Evolutionary conservation across 768 basidiomycete genomes (phyloP).

Genomic region (Chlorophyllum brunneum): DNA sequence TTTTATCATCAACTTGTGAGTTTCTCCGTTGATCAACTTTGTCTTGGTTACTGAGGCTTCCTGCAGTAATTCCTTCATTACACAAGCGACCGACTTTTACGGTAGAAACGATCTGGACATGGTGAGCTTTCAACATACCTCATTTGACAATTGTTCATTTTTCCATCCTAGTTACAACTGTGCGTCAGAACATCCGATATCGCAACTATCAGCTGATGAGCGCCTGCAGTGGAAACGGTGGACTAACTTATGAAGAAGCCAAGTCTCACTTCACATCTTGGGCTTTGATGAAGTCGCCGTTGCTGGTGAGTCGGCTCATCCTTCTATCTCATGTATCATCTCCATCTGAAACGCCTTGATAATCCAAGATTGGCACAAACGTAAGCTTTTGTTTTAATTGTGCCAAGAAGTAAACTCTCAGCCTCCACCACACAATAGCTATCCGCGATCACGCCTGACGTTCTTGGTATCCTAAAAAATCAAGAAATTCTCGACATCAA

Average conservation of each 20-base stretch:
- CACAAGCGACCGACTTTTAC: constrained; percentile 62
- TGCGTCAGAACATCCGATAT: constrained; percentile 22
- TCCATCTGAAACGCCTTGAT: background rate
- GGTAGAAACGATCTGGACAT: constrained; percentile 71
- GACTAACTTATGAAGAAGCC: constrained; percentile 57
- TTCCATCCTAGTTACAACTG: constrained; percentile 47
- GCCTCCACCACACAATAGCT: background rate
- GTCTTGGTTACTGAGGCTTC: constrained; percentile 6
- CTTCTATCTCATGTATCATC: background rate
- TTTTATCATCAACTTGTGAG: constrained; percentile 51
- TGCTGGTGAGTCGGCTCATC: constrained; percentile 40
- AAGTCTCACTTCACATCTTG: constrained; percentile 72
- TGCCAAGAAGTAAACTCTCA: background rate
- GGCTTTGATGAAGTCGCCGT: constrained; percentile 67
- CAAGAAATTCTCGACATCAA: constrained; percentile 65
- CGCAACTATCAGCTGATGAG: constrained; percentile 3
- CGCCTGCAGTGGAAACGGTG: constrained; percentile 52
- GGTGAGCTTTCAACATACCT: constrained; percentile 27
- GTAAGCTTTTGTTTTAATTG: constrained; percentile 16
- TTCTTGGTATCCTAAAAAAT: constrained; percentile 55
- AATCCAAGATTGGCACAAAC: constrained; percentile 14
- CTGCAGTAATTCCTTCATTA: constrained; percentile 58
- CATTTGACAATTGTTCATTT: background rate
- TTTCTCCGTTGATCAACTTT: constrained; percentile 17
- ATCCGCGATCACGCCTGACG: constrained; percentile 36